phyloP scores from a whole-genome alignment of 2,329 filamentous ascomycete species.

The Myriosclerotinia curreyana region DNA sequence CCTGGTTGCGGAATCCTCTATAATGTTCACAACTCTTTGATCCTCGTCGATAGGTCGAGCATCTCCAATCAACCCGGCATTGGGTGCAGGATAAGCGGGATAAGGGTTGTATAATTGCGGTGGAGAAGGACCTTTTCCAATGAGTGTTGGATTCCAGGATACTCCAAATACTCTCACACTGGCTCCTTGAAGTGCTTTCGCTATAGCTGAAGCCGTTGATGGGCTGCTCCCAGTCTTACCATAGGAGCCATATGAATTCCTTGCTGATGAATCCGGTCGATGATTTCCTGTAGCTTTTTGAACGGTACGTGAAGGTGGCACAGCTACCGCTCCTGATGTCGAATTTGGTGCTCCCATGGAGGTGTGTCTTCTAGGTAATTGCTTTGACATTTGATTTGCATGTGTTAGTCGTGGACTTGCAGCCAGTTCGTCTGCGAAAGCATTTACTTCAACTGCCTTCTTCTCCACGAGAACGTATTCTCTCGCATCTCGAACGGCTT shows the following conservation, averaged over 20 bases:
- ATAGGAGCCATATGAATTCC: conserved; percentile 72
- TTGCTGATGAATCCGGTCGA: conserved; percentile 58
- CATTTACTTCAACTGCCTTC: conserved; percentile 92
- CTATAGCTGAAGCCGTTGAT: conserved; percentile 85
- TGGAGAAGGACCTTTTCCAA: conserved; percentile 65
- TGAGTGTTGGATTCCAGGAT: conserved; percentile 61
- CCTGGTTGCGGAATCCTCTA: conserved; percentile 87
- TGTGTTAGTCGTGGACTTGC: conserved; percentile 59
- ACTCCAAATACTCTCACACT: conserved; percentile 72
- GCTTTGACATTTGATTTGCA: conserved; percentile 46
- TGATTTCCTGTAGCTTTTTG: conserved; percentile 68
- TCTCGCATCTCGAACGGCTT: conserved; percentile 79
- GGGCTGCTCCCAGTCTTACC: conserved; percentile 50
- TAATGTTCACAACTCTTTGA: conserved; percentile 68
- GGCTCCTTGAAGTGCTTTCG: conserved; percentile 91
- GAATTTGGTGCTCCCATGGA: conserved; percentile 71
- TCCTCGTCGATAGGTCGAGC: conserved; percentile 76
- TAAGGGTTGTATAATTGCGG: conserved; percentile 77
- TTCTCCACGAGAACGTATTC: conserved; percentile 98
- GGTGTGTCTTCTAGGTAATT: conserved; percentile 68
- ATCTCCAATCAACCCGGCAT: conserved; percentile 63
- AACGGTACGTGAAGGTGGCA: conserved; percentile 66
- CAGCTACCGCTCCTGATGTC: conserved; percentile 64
- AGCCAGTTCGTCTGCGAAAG: conserved; percentile 90
- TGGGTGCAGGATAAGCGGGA: conserved; percentile 74